Percentiles rank a stretch among this genome's conserved stretches.
These are phyloP conservation scores for Angomonas deanei DNA, from an alignment of 208 protist genomes.

Conservation along the genomic window DNA sequence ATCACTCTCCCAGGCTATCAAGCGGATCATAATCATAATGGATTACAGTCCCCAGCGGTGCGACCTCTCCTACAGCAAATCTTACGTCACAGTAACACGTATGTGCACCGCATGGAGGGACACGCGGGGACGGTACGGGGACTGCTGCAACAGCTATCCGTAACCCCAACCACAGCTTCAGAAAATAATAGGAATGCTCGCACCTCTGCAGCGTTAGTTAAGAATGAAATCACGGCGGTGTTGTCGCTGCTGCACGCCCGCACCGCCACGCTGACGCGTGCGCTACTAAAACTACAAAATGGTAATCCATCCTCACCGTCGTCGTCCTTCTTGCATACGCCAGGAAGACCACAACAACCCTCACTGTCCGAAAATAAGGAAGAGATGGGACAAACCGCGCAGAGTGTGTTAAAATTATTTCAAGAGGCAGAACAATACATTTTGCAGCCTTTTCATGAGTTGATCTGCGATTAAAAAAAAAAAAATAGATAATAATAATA, in stretches of 20 bases:
- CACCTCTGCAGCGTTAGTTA: neutral
- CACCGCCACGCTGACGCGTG: slow-evolving; percentile 27
- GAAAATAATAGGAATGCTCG: neutral
- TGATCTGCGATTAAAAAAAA: slow-evolving; percentile 13
- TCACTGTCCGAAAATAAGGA: too few species aligned
- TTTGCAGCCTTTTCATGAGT: slow-evolving; percentile 53
- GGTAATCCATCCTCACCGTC: too few species aligned
- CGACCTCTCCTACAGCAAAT: slow-evolving; percentile 30
- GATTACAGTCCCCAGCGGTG: slow-evolving; percentile 17
- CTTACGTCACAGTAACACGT: slow-evolving; percentile 26
- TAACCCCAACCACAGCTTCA: neutral
- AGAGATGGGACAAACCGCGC: neutral
- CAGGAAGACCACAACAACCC: too few species aligned
- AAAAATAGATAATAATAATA: neutral
- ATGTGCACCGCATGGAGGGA: slow-evolving; percentile 34
- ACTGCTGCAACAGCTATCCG: slow-evolving; percentile 25
- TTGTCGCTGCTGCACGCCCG: slow-evolving; percentile 49
- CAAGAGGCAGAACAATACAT: slow-evolving; percentile 37
- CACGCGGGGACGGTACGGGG: slow-evolving; percentile 35
- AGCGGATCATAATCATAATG: too few species aligned
- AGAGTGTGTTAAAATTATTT: slow-evolving; percentile 31
- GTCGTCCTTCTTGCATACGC: too few species aligned
- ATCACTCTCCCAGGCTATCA: neutral
- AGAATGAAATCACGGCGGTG: slow-evolving; percentile 23
- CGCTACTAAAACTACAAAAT: slow-evolving; percentile 27